phyloP scores from a whole-genome alignment of 495 filamentous ascomycete genomes.

The Xylaria longipes region DNA sequence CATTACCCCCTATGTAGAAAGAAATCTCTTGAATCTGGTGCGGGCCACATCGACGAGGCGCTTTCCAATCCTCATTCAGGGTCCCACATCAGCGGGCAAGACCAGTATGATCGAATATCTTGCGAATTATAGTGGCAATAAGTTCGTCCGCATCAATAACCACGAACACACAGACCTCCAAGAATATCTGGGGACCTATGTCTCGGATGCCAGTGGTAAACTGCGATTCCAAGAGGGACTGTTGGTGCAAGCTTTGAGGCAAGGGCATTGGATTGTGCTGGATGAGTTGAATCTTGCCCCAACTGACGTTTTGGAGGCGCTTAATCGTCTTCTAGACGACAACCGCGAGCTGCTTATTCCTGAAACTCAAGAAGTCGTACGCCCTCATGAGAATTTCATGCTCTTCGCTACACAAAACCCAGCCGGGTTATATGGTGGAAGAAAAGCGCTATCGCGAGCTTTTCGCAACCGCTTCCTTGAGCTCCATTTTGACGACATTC shows the following conservation, averaged over 20 bases:
- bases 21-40: constrained; percentile 92
- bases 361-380: constrained; percentile 92
- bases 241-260: constrained; percentile 87
- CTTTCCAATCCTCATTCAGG: constrained; percentile 95
- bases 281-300: constrained; percentile 97
- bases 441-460: constrained; percentile 90
- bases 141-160: constrained; percentile 98
- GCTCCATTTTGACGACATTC: constrained; percentile 97
- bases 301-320: constrained; percentile 92
- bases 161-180: constrained; percentile 99
- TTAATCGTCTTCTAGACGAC: constrained; percentile 95
- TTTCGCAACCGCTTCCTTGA: constrained; percentile 98
- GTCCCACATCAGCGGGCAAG: constrained; percentile 95
- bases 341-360: constrained; percentile 97
- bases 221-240: constrained; percentile 91
- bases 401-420: constrained; percentile 99
- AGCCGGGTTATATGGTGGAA: constrained; percentile 90
- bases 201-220: constrained; percentile 83
- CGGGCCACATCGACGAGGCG: constrained; percentile 87
- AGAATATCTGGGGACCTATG: constrained; percentile 94
- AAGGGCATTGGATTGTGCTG: constrained; percentile 97
- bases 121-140: constrained; percentile 92
- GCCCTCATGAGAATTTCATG: constrained; percentile 94
- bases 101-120: constrained; percentile 99
- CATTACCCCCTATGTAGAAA: constrained; percentile 91